These are phyloP conservation scores for Linderniella brevidens DNA, from an alignment of 257 asterid species.

Conservation along the genomic window DNA sequence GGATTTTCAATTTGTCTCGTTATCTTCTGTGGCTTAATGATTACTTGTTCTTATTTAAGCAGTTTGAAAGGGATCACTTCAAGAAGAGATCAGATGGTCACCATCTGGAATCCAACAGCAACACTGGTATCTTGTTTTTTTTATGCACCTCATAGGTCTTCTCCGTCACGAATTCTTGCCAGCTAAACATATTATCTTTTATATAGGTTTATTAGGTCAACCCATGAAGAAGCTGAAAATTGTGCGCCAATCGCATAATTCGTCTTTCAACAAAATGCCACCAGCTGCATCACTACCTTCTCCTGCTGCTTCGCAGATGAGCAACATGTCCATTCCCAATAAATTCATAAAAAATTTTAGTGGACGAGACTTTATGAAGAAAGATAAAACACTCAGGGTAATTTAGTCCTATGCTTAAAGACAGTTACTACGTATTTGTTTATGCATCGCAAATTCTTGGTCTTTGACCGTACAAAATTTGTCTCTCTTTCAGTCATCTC, in stretches of 20 bases:
- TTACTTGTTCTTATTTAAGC: background rate
- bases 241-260: slow-evolving; percentile 53
- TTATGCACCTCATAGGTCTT: slow-evolving; percentile 2
- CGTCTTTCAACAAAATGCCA: slow-evolving; percentile 44
- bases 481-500: slow-evolving; percentile 38
- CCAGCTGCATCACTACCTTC: slow-evolving; percentile 62
- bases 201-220: slow-evolving; percentile 70
- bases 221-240: slow-evolving; percentile 70
- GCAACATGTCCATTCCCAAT: slow-evolving; percentile 69
- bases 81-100: background rate
- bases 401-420: slow-evolving; percentile 9
- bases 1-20: background rate
- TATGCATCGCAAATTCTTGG: slow-evolving; percentile 2
- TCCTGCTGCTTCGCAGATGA: slow-evolving; percentile 77
- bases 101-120: slow-evolving; percentile 1
- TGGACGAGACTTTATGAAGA: slow-evolving; percentile 80
- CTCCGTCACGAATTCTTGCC: slow-evolving; percentile 8
- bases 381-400: slow-evolving; percentile 68
- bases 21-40: background rate
- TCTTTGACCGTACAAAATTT: slow-evolving; percentile 15
- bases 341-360: slow-evolving; percentile 58
- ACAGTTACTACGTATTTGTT: slow-evolving; percentile 7
- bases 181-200: slow-evolving; percentile 10
- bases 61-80: slow-evolving; percentile 2
- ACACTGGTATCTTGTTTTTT: background rate